phyloP scores from a whole-genome alignment of 352 stramenopile species.

The Phytopythium aichiense region DNA sequence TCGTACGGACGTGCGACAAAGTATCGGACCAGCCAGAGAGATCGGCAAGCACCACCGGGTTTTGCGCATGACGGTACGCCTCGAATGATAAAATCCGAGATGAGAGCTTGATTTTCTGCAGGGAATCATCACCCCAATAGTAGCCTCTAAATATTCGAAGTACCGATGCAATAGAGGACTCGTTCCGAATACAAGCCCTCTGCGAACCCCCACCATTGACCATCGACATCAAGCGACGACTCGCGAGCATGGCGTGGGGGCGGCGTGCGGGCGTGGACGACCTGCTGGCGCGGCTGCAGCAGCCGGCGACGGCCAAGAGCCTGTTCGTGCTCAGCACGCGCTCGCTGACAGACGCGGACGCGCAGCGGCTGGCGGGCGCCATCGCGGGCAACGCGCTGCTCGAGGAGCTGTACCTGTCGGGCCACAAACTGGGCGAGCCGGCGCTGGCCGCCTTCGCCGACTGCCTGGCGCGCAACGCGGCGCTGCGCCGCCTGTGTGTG shows the following conservation, averaged over 20 bases:
- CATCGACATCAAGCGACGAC: not conserved
- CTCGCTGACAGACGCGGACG: constrained; percentile 53
- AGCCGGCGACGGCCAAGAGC: constrained; percentile 53
- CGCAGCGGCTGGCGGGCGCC: constrained; percentile 37
- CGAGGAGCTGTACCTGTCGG: constrained; percentile 75
- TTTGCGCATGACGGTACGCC: not conserved
- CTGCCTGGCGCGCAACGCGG: constrained; percentile 57
- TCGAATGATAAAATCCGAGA: not conserved
- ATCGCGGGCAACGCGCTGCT: constrained; percentile 59
- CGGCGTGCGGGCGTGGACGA: constrained; percentile 67
- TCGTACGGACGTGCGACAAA: no score
- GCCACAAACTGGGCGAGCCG: constrained; percentile 44
- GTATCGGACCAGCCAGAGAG: not conserved
- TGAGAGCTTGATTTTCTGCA: not conserved
- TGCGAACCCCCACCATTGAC: not conserved
- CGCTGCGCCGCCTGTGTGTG: constrained; percentile 64
- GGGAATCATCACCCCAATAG: not conserved
- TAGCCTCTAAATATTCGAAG: no score
- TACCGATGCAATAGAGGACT: not conserved
- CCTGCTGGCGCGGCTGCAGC: constrained; percentile 56
- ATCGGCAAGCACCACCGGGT: not conserved
- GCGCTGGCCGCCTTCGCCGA: constrained; percentile 57
- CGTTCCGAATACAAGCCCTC: not conserved
- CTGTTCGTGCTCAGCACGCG: constrained; percentile 76
- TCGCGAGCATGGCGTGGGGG: constrained; percentile 75